Conservation (phyloP, 2,329 filamentous ascomycete species). For the Talaromyces marneffei region DNA sequence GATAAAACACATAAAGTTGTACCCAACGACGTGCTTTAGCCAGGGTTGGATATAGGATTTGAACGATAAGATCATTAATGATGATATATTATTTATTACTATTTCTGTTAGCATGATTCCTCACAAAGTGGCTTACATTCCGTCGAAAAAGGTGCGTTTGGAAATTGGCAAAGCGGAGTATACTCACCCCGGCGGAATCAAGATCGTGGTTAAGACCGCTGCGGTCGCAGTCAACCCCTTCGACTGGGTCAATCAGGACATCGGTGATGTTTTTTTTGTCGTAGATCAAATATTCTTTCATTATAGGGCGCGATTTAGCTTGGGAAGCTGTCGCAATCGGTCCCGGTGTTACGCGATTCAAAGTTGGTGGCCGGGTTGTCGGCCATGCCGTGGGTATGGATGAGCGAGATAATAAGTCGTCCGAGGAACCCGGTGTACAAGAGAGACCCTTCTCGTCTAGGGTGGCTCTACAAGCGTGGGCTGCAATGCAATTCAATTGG, state of each 20-base stretch:
- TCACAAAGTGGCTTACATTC: not conserved
- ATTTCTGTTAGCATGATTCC: not conserved
- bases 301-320: conserved; percentile 22
- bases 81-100: not conserved
- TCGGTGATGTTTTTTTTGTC: conserved; percentile 2
- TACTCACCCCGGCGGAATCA: not conserved
- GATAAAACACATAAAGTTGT: not conserved
- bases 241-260: conserved; percentile 14
- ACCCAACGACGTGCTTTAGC: not conserved
- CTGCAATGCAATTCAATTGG: not conserved
- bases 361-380: conserved; percentile 25
- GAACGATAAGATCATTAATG: not conserved
- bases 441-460: not conserved
- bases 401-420: not conserved
- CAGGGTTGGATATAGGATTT: not conserved
- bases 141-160: conserved; percentile 17
- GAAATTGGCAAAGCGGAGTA: not conserved
- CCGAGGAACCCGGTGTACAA: not conserved
- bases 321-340: conserved; percentile 26
- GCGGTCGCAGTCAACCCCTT: not conserved
- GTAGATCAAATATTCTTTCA: conserved; percentile 20
- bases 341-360: conserved; percentile 19
- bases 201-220: not conserved
- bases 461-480: not conserved
- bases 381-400: not conserved